Base-by-base conservation (phyloP, 495 filamentous ascomycete species). In the Penicillium daleae region DNA sequence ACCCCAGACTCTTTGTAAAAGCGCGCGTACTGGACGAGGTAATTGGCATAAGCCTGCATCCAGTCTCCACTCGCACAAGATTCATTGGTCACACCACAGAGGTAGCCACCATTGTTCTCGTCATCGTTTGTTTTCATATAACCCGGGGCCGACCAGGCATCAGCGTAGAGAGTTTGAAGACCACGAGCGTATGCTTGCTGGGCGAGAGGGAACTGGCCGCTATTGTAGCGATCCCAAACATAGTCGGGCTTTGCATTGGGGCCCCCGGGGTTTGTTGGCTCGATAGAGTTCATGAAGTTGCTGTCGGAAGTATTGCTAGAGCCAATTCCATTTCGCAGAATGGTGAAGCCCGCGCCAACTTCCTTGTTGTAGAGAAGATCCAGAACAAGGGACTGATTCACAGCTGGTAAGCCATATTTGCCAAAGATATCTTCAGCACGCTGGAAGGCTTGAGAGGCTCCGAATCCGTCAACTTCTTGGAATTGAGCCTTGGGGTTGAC, bases 111-210 rank as follows among this genome's bases (percentile, higher is more conserved):
- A 31, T 74, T 73, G 37, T 62, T 59, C 10, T 80, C 71, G 21
- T 71, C 66, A 15, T 71, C 66, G 63, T 81, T 83, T 5, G 80
- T 85, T 67, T 86, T 87, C 84, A 87, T 86, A 71, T 80, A 87
- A 0, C 78, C 82, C 1, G 82, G 83, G 0, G 83, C 84, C 26
- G 73, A 79, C 83, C 83, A 86, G 0, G 84, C 84, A 70, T 87
- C 75, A 2, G 82, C 82, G 62, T 86, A 86, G 2, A 58, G 39
- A 22, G 40, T 32, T 26, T 32, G 6, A 4, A 58, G 56, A 21
- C 56, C 40, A 6, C 56, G 56, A 24, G 24, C 6, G 29, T 58
- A 58, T 27, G 42, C 56, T 33, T 58, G 15, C 12, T 48, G 7
- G 31, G 39, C 56, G 24, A 54, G 31, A 1, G 51, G 29, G 27